phyloP scores from a whole-genome alignment of 2,329 filamentous ascomycete species.

The Cordyceps fumosorosea region DNA sequence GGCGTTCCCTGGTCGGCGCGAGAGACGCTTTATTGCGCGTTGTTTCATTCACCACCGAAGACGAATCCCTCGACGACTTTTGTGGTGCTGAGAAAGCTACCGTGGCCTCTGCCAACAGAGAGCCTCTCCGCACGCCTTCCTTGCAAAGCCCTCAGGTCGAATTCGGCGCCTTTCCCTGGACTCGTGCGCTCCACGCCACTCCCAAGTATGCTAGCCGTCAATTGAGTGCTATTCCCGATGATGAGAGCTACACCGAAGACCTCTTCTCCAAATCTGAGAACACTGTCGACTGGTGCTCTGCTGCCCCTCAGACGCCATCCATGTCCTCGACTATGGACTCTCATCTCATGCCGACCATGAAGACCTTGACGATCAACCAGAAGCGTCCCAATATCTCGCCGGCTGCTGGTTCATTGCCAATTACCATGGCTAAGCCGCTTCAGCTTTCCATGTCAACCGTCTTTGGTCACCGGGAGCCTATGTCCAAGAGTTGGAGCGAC shows the following conservation, averaged over 20 bases:
- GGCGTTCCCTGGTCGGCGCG: slow-evolving; percentile 73
- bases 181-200: slow-evolving; percentile 76
- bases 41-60: slow-evolving; percentile 87
- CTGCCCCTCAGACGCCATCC: slow-evolving; percentile 70
- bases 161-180: slow-evolving; percentile 86
- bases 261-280: slow-evolving; percentile 74
- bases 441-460: slow-evolving; percentile 68
- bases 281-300: slow-evolving; percentile 71
- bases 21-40: slow-evolving; percentile 73
- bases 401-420: slow-evolving; percentile 66
- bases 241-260: slow-evolving; percentile 75
- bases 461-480: slow-evolving; percentile 71
- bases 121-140: slow-evolving; percentile 91
- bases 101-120: slow-evolving; percentile 80
- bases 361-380: slow-evolving; percentile 56
- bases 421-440: slow-evolving; percentile 70
- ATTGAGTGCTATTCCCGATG: slow-evolving; percentile 78
- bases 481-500: slow-evolving; percentile 99
- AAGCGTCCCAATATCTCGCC: slow-evolving; percentile 42
- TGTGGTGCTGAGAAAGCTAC: slow-evolving; percentile 73
- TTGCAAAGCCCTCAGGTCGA: slow-evolving; percentile 82
- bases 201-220: slow-evolving; percentile 68
- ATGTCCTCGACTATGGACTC: slow-evolving; percentile 81
- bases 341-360: slow-evolving; percentile 72
- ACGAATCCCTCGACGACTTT: slow-evolving; percentile 89